Conservation (phyloP, 1,284 basidiomycete genomes). For the Ganoderma resinaceum region DNA sequence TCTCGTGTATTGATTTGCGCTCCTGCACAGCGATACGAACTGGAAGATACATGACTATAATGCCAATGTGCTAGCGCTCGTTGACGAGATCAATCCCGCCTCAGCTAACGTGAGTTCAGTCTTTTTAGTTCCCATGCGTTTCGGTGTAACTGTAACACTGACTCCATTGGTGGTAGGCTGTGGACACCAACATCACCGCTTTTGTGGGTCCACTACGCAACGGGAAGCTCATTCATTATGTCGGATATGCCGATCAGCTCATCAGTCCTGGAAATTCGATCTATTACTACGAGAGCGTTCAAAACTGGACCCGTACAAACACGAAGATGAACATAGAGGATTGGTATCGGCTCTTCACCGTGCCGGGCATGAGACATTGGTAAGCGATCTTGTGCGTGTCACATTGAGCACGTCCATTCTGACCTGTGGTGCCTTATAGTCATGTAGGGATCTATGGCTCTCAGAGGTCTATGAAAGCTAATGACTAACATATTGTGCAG, state of each 20-base stretch:
- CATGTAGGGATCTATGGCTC: conserved; percentile 14
- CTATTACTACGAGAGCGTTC: conserved; percentile 44
- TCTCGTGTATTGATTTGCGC: not conserved
- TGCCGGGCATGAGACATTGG: conserved; percentile 53
- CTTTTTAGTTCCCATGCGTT: not conserved
- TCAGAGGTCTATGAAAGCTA: not conserved
- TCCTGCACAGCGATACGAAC: conserved; percentile 29
- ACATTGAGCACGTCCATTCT: not conserved
- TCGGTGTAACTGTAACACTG: not conserved
- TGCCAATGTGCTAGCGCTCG: conserved; percentile 24
- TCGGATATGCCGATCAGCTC: conserved; percentile 41
- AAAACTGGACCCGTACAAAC: conserved; percentile 34
- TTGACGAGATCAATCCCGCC: conserved; percentile 33
- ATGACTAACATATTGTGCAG: conserved; percentile 13
- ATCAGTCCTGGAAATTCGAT: conserved; percentile 46
- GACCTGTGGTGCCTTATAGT: conserved; percentile 1
- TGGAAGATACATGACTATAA: conserved; percentile 33
- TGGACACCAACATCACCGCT: conserved; percentile 37
- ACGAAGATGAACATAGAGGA: conserved; percentile 38
- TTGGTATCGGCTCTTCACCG: conserved; percentile 49
- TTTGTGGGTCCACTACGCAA: conserved; percentile 38
- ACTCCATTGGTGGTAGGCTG: conserved; percentile 23
- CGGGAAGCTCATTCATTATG: conserved; percentile 43
- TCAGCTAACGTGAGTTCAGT: conserved; percentile 27
- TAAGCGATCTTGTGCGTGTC: conserved; percentile 23